phyloP scores from a whole-genome alignment of 208 protist species.

The Acanthamoeba royreba region DNA sequence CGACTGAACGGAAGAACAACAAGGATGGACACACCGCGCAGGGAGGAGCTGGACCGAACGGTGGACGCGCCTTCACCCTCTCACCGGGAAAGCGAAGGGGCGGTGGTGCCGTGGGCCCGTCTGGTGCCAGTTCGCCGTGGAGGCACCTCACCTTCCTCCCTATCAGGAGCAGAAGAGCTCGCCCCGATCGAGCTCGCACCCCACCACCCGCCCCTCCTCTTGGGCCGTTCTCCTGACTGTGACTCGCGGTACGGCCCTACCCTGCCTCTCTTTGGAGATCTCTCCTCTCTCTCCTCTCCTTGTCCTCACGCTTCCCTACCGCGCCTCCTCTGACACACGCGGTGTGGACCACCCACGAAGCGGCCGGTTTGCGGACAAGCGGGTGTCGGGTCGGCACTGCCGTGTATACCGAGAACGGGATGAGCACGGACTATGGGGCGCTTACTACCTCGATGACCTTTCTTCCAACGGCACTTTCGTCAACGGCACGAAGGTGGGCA shows the following conservation, averaged over 20 bases:
- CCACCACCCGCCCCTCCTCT: not conserved
- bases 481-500: constrained; percentile 30
- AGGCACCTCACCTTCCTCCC: not conserved
- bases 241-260: not conserved
- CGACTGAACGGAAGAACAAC: no score
- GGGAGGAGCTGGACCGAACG: not conserved
- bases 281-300: not conserved
- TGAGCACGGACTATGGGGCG: not conserved
- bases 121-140: not conserved
- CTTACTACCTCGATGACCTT: not conserved
- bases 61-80: not conserved
- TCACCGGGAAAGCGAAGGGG: no score
- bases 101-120: not conserved
- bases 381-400: not conserved
- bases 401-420: not conserved
- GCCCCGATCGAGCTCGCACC: not conserved
- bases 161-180: not conserved
- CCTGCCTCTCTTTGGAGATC: not conserved
- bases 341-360: no score
- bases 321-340: not conserved
- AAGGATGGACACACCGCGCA: not conserved
- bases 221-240: not conserved
- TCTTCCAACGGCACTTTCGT: constrained; percentile 38
- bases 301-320: not conserved
- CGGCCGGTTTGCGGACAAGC: constrained; percentile 7